Evolutionary conservation across 495 filamentous ascomycete genomes (phyloP).

Genomic region (Neurospora cerealis): DNA sequence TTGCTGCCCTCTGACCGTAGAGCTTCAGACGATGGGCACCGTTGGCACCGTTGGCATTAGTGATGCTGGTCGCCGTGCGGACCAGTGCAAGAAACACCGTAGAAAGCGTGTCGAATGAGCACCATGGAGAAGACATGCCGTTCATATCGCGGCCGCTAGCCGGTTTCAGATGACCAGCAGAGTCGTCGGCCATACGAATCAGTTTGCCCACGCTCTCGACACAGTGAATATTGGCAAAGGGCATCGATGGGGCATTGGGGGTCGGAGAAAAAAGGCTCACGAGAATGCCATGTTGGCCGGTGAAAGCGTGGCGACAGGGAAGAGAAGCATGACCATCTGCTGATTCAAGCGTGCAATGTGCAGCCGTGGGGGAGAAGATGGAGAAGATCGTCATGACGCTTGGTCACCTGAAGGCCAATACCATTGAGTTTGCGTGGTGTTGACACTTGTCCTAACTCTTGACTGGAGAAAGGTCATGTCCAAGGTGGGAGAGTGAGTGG

Average conservation of each 20-base stretch:
- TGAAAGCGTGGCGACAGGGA: constrained; percentile 15
- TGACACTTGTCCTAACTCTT: neutral
- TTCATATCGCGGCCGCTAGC: constrained; percentile 11
- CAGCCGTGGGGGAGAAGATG: neutral
- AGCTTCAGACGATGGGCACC: neutral
- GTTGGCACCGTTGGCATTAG: neutral
- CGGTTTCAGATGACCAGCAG: constrained; percentile 9
- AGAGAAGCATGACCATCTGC: constrained; percentile 3
- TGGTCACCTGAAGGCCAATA: neutral
- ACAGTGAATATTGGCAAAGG: neutral
- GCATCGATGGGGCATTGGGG: neutral
- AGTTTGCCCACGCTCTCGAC: neutral
- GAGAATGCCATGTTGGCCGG: constrained; percentile 1
- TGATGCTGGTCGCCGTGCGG: neutral
- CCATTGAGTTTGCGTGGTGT: neutral
- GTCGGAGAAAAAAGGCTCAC: neutral
- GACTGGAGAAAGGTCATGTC: neutral
- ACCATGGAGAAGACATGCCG: constrained; percentile 1
- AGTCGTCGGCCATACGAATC: neutral
- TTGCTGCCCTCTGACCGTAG: neutral
- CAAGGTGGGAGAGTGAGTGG: neutral
- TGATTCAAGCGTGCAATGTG: neutral
- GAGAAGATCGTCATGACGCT: neutral
- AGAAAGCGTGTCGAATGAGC: neutral
- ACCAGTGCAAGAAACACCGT: neutral